Base-by-base conservation (phyloP, 495 filamentous ascomycete species). In the Daldinia caldariorum region DNA sequence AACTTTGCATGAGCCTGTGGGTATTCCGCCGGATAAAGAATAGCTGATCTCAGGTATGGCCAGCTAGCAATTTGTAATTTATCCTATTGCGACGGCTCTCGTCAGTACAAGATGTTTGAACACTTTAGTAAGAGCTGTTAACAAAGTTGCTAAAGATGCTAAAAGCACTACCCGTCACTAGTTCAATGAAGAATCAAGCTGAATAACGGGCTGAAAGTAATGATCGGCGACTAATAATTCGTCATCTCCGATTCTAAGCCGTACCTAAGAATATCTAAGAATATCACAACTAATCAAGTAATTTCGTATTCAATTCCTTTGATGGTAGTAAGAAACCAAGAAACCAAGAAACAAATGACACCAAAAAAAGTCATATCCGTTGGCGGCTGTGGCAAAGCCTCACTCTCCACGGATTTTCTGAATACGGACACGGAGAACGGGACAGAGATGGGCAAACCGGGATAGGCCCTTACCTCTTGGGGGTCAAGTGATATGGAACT, bases 21-120 rank as follows among this genome's bases (percentile, higher is more conserved):
- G 62, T 73, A 73, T 69, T 69, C 55, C 31, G 58, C 66, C 70
- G 70, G 70, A 60, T 73, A 73, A 73, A 73, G 58, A 63, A 58
- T 63, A 59, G 67, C 63, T 41, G 58, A 73, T 70, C 66, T 63
- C 34, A 35, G 34, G 9, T 47, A 38, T 18, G 55, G 41, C 58
- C 60, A 66, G 57, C 61, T 68, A 32, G 55, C 49, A 70, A 55
- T 20, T 38, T 56, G 38, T 55, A 60, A 49, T 45, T 49, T 64
- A 50, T 55, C 60, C 58, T 53, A 71, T 71, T 59, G 14, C 60
- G 58, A 59, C 56, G 41, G 26, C 38, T 39, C 58, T 47, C 34
- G 9, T 10, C 34, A 35, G 34, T 3, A 35, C 14, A 20, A 20
- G 18, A 9, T 45, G n/a, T 10, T 20, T 18, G 16, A 45, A 18